phyloP scores from a whole-genome alignment of 805 yeast species.

The Peterozyma xylosa region DNA sequence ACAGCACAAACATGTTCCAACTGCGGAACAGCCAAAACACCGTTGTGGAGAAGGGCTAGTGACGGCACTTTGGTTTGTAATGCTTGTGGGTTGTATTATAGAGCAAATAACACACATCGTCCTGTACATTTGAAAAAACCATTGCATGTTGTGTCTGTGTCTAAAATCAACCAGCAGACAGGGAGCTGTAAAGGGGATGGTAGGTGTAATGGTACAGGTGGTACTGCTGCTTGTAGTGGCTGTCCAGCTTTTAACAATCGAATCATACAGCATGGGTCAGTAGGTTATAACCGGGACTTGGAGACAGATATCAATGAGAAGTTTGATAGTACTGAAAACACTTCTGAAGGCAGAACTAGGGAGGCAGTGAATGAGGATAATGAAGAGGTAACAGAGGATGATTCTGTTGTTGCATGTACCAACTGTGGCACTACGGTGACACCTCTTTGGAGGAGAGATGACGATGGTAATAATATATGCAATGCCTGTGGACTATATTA shows the following conservation, averaged over 20 bases:
- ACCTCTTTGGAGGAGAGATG: conserved; percentile 83
- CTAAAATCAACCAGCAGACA: conserved; percentile 20
- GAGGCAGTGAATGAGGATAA: not conserved
- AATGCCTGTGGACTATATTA: conserved; percentile 83
- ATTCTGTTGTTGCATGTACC: conserved; percentile 61
- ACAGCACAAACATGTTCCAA: conserved; percentile 40
- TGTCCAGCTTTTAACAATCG: conserved; percentile 82
- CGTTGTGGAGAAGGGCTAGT: conserved; percentile 52
- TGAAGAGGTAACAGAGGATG: conserved; percentile 17
- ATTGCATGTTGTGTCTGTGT: conserved; percentile 38
- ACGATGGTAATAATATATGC: conserved; percentile 74
- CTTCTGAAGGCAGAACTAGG: not conserved
- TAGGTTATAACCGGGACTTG: conserved; percentile 9
- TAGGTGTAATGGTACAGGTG: conserved; percentile 84
- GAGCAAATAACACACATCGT: conserved; percentile 53
- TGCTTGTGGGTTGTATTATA: conserved; percentile 51
- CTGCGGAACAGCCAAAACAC: conserved; percentile 50
- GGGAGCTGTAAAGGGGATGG: conserved; percentile 75
- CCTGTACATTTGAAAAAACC: conserved; percentile 61
- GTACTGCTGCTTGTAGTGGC: conserved; percentile 69
- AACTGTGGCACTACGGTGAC: conserved; percentile 83
- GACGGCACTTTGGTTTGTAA: conserved; percentile 51
- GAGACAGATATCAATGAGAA: conserved; percentile 3
- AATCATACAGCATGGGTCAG: conserved; percentile 20
- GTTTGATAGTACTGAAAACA: not conserved